Percentiles rank a stretch among this genome's conserved stretches.
phyloP scores from a whole-genome alignment of 1,284 basidiomycete genomes.

The Neolentinus lepideus region DNA sequence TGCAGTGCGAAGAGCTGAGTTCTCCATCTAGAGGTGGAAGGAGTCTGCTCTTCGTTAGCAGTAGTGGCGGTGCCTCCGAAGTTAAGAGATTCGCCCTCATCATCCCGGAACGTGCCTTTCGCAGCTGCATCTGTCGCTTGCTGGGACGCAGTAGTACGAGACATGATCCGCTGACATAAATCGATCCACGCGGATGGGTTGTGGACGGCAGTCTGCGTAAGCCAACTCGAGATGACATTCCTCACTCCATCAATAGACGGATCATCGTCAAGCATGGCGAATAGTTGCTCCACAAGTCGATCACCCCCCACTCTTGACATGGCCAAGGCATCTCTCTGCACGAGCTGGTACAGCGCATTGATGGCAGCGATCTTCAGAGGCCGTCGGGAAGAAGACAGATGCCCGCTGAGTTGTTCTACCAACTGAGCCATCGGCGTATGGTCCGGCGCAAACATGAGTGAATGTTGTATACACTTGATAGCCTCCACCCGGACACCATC shows the following conservation, averaged over 20 bases:
- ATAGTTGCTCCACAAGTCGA: conserved; percentile 89
- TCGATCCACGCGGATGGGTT: conserved; percentile 98
- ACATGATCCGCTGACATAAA: conserved; percentile 95
- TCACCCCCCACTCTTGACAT: conserved; percentile 96
- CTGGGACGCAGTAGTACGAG: conserved; percentile 76
- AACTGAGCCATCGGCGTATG: conserved; percentile 76
- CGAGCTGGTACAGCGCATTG: conserved; percentile 93
- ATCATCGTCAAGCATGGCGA: conserved; percentile 92
- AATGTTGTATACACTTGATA: conserved; percentile 93
- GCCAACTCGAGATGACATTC: conserved; percentile 92
- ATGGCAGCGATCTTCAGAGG: conserved; percentile 92
- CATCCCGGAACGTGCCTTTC: conserved; percentile 66
- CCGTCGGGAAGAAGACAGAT: conserved; percentile 73
- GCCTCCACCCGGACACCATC: conserved; percentile 90
- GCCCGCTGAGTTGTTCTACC: conserved; percentile 66
- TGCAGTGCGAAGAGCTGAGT: conserved; percentile 94
- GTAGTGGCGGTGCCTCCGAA: conserved; percentile 36
- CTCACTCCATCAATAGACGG: conserved; percentile 92
- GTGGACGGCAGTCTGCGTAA: conserved; percentile 88
- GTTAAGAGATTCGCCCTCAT: conserved; percentile 88
- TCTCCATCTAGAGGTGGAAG: conserved; percentile 82
- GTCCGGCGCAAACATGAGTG: conserved; percentile 91
- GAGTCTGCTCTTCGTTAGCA: conserved; percentile 26
- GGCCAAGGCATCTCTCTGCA: conserved; percentile 88
- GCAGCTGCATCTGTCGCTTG: conserved; percentile 57